phyloP scores from a whole-genome alignment of 345 rosid genomes.

The Gossypium thurberi region DNA sequence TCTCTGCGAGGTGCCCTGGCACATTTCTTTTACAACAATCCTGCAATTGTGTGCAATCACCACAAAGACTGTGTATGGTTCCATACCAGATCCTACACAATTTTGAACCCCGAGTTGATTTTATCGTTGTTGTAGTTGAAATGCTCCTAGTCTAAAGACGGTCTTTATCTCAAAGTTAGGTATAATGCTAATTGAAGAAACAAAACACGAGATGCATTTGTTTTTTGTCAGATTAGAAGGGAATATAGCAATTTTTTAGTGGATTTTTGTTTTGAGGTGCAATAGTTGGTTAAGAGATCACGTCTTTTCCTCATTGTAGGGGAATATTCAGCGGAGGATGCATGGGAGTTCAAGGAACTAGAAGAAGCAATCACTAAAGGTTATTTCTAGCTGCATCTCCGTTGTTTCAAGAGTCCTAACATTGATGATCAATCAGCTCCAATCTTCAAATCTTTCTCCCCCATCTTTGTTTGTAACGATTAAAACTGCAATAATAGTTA shows the following conservation, averaged over 20 bases:
- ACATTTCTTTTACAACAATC: neutral
- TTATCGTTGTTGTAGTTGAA: neutral
- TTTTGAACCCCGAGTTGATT: neutral
- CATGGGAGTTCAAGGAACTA: conserved; percentile 83
- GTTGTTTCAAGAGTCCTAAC: neutral
- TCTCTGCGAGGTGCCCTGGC: neutral
- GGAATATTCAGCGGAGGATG: conserved; percentile 70
- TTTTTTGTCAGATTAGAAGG: neutral
- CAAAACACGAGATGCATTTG: neutral
- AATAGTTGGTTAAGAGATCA: neutral
- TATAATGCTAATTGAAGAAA: neutral
- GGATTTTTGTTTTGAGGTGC: neutral
- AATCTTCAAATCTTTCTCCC: neutral
- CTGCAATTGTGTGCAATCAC: neutral
- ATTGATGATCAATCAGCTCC: neutral
- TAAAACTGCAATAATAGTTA: neutral
- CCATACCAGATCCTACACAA: neutral
- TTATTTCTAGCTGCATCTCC: conserved; percentile 39
- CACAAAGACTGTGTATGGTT: neutral
- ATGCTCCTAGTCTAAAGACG: neutral
- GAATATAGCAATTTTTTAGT: neutral
- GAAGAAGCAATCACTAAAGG: conserved; percentile 71
- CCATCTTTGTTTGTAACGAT: neutral
- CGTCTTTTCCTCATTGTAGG: conserved; percentile 32
- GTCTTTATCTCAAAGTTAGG: neutral